phyloP scores from a whole-genome alignment of 164 flowering plant species.

The Dillenia suffruticosa region DNA sequence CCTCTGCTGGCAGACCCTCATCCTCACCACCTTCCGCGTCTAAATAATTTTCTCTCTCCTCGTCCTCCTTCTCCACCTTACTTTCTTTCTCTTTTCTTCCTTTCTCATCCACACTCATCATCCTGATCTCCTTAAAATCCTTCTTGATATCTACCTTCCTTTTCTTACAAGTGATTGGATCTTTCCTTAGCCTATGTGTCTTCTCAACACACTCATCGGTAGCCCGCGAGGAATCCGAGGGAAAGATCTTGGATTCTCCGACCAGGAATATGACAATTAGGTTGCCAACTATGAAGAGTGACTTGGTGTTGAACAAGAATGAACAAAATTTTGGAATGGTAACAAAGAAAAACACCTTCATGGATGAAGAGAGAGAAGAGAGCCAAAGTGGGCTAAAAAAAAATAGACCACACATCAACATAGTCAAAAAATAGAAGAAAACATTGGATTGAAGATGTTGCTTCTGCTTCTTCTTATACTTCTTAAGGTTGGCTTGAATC shows the following conservation, averaged over 20 bases:
- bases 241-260: constrained; percentile 45
- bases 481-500: constrained; percentile 36
- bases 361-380: constrained; percentile 27
- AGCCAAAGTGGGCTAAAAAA: constrained; percentile 41
- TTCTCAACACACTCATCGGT: constrained; percentile 25
- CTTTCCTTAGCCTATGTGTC: constrained; percentile 12
- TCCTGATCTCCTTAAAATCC: neutral
- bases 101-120: constrained; percentile 1
- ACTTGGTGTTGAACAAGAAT: constrained; percentile 33
- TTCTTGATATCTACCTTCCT: neutral
- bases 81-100: neutral
- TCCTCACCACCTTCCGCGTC: constrained; percentile 2
- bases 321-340: constrained; percentile 31
- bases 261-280: constrained; percentile 49
- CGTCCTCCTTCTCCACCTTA: neutral
- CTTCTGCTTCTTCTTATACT: constrained; percentile 30
- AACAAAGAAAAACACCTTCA: constrained; percentile 25
- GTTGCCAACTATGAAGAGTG: constrained; percentile 52
- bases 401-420: constrained; percentile 26
- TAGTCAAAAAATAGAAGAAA: constrained; percentile 29
- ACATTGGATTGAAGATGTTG: constrained; percentile 27
- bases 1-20: constrained; percentile 32
- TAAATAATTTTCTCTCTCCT: constrained; percentile 8
- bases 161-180: constrained; percentile 11
- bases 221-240: constrained; percentile 25